Evolutionary conservation across 352 stramenopile genomes (phyloP), one percentile per base, ranked within the genome.

Genomic region (Globisporangium nodosum): DNA sequence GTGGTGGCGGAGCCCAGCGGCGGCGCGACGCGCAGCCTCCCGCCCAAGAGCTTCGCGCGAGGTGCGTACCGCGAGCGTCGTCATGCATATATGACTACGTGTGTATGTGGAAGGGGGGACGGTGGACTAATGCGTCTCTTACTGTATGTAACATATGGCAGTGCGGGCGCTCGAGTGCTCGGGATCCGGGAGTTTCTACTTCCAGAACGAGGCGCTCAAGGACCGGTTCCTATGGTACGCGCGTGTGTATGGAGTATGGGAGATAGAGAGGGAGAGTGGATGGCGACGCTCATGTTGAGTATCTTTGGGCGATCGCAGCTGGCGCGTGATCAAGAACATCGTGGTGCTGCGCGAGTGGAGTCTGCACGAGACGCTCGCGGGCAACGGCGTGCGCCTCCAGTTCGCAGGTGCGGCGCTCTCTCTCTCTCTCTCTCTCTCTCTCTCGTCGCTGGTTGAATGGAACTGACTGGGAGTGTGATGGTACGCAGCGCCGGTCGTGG

Each of bases 291-390:
- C 20, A 20, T 40, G 9, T 27, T 42, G n/a, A 37, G 20, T 35
- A 24, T 20, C 12, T 30, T 24, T 33, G 9, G 42, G 51, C 4
- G 64, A 18, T 56, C 61, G 39, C 49, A 81, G 73, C 58, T 91
- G 81, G 81, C 71, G 81, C 3, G 75, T 89, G 51, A 66, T 82
- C 31, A 86, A 91, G 68, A 89, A 88, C 62, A 73, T 85, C 33
- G 65, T 91, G 52, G 60, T 89, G 58, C 59, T 92, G 48, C 77
- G 80, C 21, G 82, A 92, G 68, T 89, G 64, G 65, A 88, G 78
- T 76, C 78, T 90, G 54, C 74, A 90, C 69, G 64, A 59, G 45
- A 73, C 77, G 43, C 70, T 90, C 21, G 52, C 69, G 9, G 64
- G 78, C 40, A 92, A 92, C 42, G 76, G 64, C 13, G 49, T 89